Base-by-base conservation (phyloP, 2,329 filamentous ascomycete genomes). In the Fusarium sp. region DNA sequence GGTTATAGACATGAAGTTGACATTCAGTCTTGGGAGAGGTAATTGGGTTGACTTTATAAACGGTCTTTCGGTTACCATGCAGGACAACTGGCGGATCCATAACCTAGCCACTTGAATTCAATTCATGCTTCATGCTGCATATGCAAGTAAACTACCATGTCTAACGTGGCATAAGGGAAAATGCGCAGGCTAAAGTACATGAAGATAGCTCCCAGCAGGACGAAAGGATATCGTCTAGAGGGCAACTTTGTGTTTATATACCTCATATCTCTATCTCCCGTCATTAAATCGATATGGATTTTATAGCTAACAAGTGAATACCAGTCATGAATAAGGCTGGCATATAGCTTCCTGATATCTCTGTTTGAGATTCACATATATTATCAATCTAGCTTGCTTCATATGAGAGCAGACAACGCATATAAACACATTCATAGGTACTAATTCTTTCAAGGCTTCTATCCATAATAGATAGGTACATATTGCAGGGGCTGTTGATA, bases 71-170 rank as follows among this genome's bases (percentile, higher is more conserved):
- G 47, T 50, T 50, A 38, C 33, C 31, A 40, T 50, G 47, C 47
- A 50, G 11, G 47, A 50, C 47, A 50, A 40, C 47, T 50, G 47
- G 47, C 47, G 47, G 33, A 38, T 38, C 34, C 47, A 50, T 50
- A 50, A 6, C 23, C 47, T 38, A 50, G 13, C 47, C 47, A 38
- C 34, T 31, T 36, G 15, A 38, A 50, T 50, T 50, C 9, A 40
- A 50, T 50, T 36, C 26, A 38, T 40, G 20, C 30, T 41, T 15
- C 23, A 37, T 16, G 18, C 30, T 31, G 23, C 28, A 31, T 52
- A 31, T 42, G 6, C 33, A 8, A 23, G 46, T 16, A 37, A 42
- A 20, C n/a, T 42, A 20, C n/a, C 16, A 28, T 23, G 37, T 51
- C 31, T 6, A 42, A 42, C 20, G 11, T 15, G 12, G 11, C 42